phyloP scores from a whole-genome alignment of 805 yeast species.

The Starmerella davenportii region DNA sequence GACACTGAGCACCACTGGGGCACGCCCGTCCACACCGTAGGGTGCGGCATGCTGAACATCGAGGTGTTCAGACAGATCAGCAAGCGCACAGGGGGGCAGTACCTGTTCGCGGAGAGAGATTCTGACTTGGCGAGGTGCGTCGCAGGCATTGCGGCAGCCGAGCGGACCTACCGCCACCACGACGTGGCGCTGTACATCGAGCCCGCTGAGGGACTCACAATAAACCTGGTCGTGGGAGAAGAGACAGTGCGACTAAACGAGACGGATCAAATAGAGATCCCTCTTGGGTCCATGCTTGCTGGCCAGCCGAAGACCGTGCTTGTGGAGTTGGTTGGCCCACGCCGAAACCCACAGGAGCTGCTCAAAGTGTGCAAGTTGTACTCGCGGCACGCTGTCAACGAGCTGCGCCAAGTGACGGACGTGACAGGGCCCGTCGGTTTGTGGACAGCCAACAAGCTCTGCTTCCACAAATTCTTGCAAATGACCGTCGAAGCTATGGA shows the following conservation, averaged over 20 bases:
- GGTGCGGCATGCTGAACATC: constrained; percentile 3
- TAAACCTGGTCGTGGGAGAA: neutral
- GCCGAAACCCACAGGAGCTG: neutral
- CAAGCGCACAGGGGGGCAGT: constrained; percentile 3
- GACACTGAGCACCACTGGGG: neutral
- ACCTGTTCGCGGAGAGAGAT: neutral
- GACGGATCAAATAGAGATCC: neutral
- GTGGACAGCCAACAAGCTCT: neutral
- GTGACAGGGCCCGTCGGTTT: neutral
- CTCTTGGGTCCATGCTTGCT: constrained; percentile 3
- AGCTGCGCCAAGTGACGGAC: neutral
- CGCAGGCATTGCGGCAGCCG: constrained; percentile 3
- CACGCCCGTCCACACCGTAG: constrained; percentile 4
- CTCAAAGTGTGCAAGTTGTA: neutral
- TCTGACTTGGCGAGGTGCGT: neutral
- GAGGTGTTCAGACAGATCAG: constrained; percentile 1
- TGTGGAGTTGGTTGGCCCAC: neutral
- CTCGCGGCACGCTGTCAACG: neutral
- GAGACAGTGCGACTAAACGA: neutral
- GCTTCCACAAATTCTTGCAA: neutral
- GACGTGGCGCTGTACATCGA: neutral
- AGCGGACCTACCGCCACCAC: constrained; percentile 3
- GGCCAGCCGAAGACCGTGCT: constrained; percentile 8
- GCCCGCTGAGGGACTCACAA: neutral
- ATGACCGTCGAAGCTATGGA: neutral